A percentile compares a stretch with the other conserved stretches of the same genome.
These are phyloP conservation scores for Apiospora saccharicola DNA, from an alignment of 2,329 filamentous ascomycete genomes.

Conservation along the genomic window DNA sequence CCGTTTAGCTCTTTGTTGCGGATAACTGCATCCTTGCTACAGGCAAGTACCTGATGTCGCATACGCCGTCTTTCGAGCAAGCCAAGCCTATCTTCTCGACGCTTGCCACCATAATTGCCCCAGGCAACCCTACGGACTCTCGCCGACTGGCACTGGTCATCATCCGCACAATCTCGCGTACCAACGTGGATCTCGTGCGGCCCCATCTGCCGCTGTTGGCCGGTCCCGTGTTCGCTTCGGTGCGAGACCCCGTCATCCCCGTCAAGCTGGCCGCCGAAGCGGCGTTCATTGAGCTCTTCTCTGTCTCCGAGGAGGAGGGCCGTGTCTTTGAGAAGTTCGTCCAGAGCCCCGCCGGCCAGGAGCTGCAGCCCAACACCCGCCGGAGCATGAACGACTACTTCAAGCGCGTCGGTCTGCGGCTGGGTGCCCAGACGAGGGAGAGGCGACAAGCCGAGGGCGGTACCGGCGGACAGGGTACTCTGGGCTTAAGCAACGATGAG, in stretches of 20 bases:
- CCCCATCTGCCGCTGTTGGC: slow-evolving; percentile 84
- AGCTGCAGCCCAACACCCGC: slow-evolving; percentile 76
- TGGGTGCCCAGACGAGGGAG: slow-evolving; percentile 88
- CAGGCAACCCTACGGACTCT: slow-evolving; percentile 81
- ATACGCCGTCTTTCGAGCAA: slow-evolving; percentile 73
- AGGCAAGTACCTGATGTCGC: slow-evolving; percentile 84
- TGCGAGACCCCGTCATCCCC: slow-evolving; percentile 90
- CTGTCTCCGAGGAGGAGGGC: slow-evolving; percentile 85
- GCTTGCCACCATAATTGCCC: slow-evolving; percentile 76
- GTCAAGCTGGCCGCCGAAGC: slow-evolving; percentile 96
- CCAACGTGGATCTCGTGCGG: slow-evolving; percentile 79
- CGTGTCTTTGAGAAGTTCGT: slow-evolving; percentile 93
- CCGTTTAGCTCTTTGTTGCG: slow-evolving; percentile 74
- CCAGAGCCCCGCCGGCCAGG: slow-evolving; percentile 67
- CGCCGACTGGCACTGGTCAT: slow-evolving; percentile 88
- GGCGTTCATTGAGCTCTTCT: slow-evolving; percentile 90
- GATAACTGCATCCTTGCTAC: slow-evolving; percentile 90
- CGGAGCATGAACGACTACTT: slow-evolving; percentile 97
- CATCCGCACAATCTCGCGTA: slow-evolving; percentile 81
- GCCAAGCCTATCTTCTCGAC: slow-evolving; percentile 83
- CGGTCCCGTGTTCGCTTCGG: slow-evolving; percentile 84
- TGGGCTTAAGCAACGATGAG: slow-evolving; percentile 90
- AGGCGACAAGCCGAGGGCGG: slow-evolving; percentile 91
- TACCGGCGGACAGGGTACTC: slow-evolving; percentile 65
- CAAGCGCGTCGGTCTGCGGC: slow-evolving; percentile 84